A percentile compares a stretch with the other conserved stretches of the same genome.
Evolutionary conservation across 2,329 filamentous ascomycete genomes (phyloP).

Genomic region (Monilinia laxa): DNA sequence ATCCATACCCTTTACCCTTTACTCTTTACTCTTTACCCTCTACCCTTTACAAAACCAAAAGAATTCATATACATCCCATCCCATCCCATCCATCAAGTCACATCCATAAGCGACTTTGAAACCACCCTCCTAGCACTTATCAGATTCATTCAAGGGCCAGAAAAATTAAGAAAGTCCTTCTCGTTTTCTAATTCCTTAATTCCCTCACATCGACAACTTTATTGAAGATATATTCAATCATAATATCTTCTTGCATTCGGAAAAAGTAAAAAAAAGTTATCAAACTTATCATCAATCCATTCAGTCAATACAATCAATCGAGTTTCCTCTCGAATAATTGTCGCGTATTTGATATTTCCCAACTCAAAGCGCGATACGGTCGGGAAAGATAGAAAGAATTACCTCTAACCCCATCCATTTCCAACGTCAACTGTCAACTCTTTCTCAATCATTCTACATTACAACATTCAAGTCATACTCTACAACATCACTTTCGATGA

Average conservation of each 20-base stretch:
- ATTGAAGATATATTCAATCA: background rate
- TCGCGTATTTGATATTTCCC: conserved; percentile 23
- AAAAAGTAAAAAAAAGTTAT: background rate
- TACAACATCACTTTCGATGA: conserved; percentile 9
- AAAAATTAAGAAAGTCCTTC: no score
- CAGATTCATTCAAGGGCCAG: no score
- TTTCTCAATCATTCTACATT: conserved; percentile 7
- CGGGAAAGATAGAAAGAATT: conserved; percentile 24
- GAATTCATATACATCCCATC: no score
- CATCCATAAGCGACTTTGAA: no score
- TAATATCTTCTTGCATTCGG: conserved; percentile 4
- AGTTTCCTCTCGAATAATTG: conserved; percentile 9
- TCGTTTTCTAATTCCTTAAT: no score
- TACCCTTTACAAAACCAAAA: no score
- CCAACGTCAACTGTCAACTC: conserved; percentile 22
- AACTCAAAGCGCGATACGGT: conserved; percentile 20
- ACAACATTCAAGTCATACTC: conserved; percentile 9
- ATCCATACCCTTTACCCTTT: no score
- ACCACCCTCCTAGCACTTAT: no score
- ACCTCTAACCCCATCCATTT: conserved; percentile 21
- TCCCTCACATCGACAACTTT: no score
- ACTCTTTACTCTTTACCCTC: no score
- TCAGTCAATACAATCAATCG: conserved; percentile 1
- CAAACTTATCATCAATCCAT: background rate
- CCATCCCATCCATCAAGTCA: no score